Percentiles rank a stretch among this genome's conserved stretches.
phyloP scores from a whole-genome alignment of 164 flowering plant genomes.

The Aristolochia fimbriata region DNA sequence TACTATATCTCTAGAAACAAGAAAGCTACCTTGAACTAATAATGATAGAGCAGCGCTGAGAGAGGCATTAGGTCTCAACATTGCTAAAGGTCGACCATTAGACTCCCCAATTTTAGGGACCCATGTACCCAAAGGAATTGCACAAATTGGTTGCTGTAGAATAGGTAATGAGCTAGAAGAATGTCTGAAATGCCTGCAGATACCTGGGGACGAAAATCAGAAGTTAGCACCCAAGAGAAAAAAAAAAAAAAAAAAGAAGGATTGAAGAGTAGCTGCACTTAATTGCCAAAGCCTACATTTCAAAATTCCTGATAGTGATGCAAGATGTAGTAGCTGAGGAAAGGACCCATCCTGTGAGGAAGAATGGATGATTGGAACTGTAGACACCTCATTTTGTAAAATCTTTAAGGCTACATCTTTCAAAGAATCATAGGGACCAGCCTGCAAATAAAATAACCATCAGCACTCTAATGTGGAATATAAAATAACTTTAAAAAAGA shows the following conservation, averaged over 20 bases:
- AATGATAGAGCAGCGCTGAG: slow-evolving; percentile 67
- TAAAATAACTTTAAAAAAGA: no score
- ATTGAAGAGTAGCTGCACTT: no score
- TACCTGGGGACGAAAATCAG: slow-evolving; percentile 29
- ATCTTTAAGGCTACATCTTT: slow-evolving; percentile 70
- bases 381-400: slow-evolving; percentile 66
- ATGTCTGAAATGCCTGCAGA: slow-evolving; percentile 71
- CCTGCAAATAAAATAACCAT: slow-evolving; percentile 35
- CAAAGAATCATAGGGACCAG: slow-evolving; percentile 74
- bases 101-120: slow-evolving; percentile 76
- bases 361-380: slow-evolving; percentile 72
- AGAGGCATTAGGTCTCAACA: slow-evolving; percentile 69
- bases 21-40: slow-evolving; percentile 58
- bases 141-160: slow-evolving; percentile 41
- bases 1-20: background rate
- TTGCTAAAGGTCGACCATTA: slow-evolving; percentile 54
- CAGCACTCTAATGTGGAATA: background rate
- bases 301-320: slow-evolving; percentile 80
- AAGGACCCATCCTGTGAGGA: slow-evolving; percentile 57
- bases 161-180: slow-evolving; percentile 41
- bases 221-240: slow-evolving; percentile 12
- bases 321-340: slow-evolving; percentile 83
- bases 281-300: slow-evolving; percentile 48
- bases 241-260: background rate
- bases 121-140: slow-evolving; percentile 83